These are phyloP conservation scores for Carex cristatella DNA, from an alignment of 176 grass and related monocot genomes.

Conservation along the genomic window DNA sequence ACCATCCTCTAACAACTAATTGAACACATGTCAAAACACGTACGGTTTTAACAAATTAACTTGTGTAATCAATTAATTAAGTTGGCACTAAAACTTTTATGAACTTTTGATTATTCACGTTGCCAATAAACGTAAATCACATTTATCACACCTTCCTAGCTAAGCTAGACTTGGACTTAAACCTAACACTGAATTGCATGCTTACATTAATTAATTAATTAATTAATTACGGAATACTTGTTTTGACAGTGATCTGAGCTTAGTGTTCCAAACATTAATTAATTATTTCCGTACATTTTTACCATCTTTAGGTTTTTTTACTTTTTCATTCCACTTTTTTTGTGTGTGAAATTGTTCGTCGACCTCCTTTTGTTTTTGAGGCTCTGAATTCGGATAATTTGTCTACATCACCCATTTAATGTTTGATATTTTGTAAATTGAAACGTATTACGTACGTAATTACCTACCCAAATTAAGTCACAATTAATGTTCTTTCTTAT, in stretches of 20 bases:
- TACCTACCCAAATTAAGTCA: too few relatives aligned
- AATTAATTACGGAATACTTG: too few relatives aligned
- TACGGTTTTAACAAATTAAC: neutral
- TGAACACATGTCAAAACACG: slow-evolving; percentile 9
- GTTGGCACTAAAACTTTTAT: neutral
- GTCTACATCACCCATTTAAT: too few relatives aligned
- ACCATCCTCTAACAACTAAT: neutral
- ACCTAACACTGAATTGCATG: neutral
- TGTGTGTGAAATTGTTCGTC: neutral
- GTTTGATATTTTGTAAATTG: too few relatives aligned
- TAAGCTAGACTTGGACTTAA: neutral
- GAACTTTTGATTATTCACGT: neutral
- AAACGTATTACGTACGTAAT: too few relatives aligned
- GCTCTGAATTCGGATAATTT: too few relatives aligned
- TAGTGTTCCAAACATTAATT: neutral
- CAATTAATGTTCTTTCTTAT: too few relatives aligned
- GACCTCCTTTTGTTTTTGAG: too few relatives aligned
- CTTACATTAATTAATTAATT: too few relatives aligned
- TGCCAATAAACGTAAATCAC: neutral
- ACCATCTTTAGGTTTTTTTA: neutral
- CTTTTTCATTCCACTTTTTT: neutral
- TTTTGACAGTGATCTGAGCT: too few relatives aligned
- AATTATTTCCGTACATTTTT: neutral
- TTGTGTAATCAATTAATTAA: neutral
- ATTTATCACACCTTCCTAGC: neutral